phyloP scores from a whole-genome alignment of 306 rosid species.

The Nissolia schottii region DNA sequence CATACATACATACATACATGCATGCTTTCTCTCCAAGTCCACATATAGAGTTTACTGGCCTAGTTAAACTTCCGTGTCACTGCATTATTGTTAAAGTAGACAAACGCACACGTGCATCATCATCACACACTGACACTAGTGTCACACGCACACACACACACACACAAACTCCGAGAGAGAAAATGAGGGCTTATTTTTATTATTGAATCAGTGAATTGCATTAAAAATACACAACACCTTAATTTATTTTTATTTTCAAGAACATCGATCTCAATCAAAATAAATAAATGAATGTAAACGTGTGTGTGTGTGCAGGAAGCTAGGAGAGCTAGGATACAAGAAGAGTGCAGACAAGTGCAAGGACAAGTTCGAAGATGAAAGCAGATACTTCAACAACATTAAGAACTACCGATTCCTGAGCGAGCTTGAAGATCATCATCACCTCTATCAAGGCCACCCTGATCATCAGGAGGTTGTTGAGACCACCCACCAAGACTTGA shows the following conservation, averaged over 20 bases:
- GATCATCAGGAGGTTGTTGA: neutral
- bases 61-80: neutral
- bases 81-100: too few species aligned
- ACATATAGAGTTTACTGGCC: too few species aligned
- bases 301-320: conserved; percentile 57
- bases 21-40: neutral
- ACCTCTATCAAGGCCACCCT: conserved; percentile 35
- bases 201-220: too few species aligned
- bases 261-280: too few species aligned
- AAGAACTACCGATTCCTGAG: conserved; percentile 47
- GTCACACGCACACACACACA: neutral
- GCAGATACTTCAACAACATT: conserved; percentile 53
- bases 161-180: conserved; percentile 11
- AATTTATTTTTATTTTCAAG: too few species aligned
- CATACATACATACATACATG: neutral
- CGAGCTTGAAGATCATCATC: conserved; percentile 70
- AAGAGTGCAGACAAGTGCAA: conserved; percentile 80
- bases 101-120: conserved; percentile 24
- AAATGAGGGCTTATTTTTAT: too few species aligned
- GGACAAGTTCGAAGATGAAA: conserved; percentile 83
- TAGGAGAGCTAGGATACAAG: conserved; percentile 69
- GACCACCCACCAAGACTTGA: neutral
- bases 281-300: conserved; percentile 15
- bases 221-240: too few species aligned
- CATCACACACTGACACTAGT: neutral